These are phyloP conservation scores for Suhomyces sp. DNA, from an alignment of 805 yeast genomes.

Conservation along the genomic window DNA sequence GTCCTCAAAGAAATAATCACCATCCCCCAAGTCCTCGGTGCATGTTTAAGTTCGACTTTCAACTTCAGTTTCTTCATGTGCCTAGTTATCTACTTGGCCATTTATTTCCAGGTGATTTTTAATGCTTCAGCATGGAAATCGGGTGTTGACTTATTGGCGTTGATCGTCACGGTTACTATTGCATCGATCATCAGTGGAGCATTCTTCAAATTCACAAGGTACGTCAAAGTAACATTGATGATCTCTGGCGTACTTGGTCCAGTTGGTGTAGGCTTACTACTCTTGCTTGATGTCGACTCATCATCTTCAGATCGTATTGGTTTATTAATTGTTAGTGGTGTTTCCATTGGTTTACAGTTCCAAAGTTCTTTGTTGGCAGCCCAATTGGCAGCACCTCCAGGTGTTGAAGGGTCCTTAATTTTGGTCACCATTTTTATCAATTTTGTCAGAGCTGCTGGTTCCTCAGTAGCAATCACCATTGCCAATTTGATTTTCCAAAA, in stretches of 20 bases:
- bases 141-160: constrained; percentile 37
- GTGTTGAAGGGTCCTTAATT: constrained; percentile 37
- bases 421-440: constrained; percentile 34
- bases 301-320: constrained; percentile 28
- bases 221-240: constrained; percentile 33
- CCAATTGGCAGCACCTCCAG: constrained; percentile 36
- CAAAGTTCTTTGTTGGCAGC: constrained; percentile 37
- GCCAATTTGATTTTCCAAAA: constrained; percentile 32
- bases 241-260: constrained; percentile 31
- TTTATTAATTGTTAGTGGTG: constrained; percentile 31
- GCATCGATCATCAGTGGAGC: constrained; percentile 32
- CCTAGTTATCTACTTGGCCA: constrained; percentile 31
- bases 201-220: constrained; percentile 27
- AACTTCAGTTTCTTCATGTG: constrained; percentile 43
- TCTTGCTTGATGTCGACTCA: constrained; percentile 25
- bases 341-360: constrained; percentile 37
- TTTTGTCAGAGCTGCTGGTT: constrained; percentile 32
- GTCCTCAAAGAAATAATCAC: constrained; percentile 43
- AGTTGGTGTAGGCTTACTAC: constrained; percentile 35
- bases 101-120: constrained; percentile 41
- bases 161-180: constrained; percentile 33
- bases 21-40: constrained; percentile 35
- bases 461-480: constrained; percentile 30
- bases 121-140: constrained; percentile 35
- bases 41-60: constrained; percentile 36